Base-by-base conservation (phyloP, 768 basidiomycete genomes). In the Suillus plorans region DNA sequence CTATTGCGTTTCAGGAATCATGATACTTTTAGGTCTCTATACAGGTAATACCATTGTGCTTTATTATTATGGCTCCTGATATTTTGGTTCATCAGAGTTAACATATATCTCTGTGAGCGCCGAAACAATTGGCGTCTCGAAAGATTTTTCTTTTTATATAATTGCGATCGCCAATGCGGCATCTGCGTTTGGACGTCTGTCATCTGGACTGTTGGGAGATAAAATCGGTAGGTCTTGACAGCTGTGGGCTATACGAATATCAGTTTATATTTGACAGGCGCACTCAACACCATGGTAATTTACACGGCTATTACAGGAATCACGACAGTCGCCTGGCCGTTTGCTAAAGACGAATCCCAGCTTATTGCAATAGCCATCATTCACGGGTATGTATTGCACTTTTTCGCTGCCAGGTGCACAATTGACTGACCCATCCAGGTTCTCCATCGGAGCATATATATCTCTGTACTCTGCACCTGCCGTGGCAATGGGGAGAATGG, bases 291-390 rank as follows among this genome's bases (percentile, higher is more conserved):
- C 37, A 88, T 92, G 81, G 83, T 82, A 12, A 87, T 90, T 0
- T 85, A 86, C 42, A 88, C 85, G 0, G 62, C 81, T 22, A 41
- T 84, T 0, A 84, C 87, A 0, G 89, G 82, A 0, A 73, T 86
- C 36, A 69, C 88, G 49, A 90, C 91, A 0, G 86, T 86, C 67
- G 78, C 79, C 3, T 94, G 92, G 93, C 92, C 92, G 1, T 89
- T 85, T 71, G 82, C 83, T 0, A 74, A 70, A 47, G 80, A 72
- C 31, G 68, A 82, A 59, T 78, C 73, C 0, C 76, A 80, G 0
- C 78, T 88, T 34, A 80, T 90, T 4, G 83, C 76, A 7, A 71
- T 92, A 45, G 80, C 85, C 0, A 69, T 90, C 7, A 66, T 88
- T 16, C 92, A 92, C 68, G 91, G 91, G 86, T 90, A 42, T 20